These are phyloP conservation scores for Trametes pubescens DNA, from an alignment of 1,284 basidiomycete species.

Conservation along the genomic window DNA sequence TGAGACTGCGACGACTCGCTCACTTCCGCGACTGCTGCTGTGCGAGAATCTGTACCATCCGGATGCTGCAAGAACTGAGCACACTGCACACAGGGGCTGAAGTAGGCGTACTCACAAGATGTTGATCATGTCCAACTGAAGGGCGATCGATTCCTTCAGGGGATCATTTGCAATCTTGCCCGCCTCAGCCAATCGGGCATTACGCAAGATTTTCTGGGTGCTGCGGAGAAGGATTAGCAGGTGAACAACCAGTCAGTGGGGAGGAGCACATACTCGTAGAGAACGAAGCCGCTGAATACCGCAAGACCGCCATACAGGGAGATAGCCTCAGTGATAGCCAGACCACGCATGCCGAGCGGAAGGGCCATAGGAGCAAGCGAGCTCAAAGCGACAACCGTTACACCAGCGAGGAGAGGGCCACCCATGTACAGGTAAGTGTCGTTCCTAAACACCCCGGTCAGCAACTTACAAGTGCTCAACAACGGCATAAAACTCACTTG, in stretches of 20 bases:
- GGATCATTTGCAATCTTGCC: conserved; percentile 79
- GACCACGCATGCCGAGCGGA: conserved; percentile 79
- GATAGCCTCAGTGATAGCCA: conserved; percentile 82
- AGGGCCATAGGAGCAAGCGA: conserved; percentile 89
- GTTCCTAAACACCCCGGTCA: conserved; percentile 53
- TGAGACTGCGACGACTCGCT: conserved; percentile 5
- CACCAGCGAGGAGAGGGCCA: conserved; percentile 84
- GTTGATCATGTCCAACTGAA: conserved; percentile 90
- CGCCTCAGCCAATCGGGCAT: conserved; percentile 77
- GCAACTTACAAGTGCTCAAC: neutral
- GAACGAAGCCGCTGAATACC: conserved; percentile 87
- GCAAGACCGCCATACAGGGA: conserved; percentile 88
- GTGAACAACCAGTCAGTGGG: neutral
- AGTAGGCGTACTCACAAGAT: conserved; percentile 66
- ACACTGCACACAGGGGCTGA: neutral
- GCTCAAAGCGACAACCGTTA: conserved; percentile 87
- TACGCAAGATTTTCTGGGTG: conserved; percentile 83
- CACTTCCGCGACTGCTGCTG: conserved; percentile 64
- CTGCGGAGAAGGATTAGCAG: conserved; percentile 43
- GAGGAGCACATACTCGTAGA: conserved; percentile 72
- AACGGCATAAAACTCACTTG: conserved; percentile 52
- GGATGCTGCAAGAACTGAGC: conserved; percentile 57
- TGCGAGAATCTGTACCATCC: conserved; percentile 84
- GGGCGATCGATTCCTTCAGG: conserved; percentile 78
- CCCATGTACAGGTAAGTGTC: conserved; percentile 90